phyloP scores from a whole-genome alignment of 345 rosid species.

The Acer campestre region DNA sequence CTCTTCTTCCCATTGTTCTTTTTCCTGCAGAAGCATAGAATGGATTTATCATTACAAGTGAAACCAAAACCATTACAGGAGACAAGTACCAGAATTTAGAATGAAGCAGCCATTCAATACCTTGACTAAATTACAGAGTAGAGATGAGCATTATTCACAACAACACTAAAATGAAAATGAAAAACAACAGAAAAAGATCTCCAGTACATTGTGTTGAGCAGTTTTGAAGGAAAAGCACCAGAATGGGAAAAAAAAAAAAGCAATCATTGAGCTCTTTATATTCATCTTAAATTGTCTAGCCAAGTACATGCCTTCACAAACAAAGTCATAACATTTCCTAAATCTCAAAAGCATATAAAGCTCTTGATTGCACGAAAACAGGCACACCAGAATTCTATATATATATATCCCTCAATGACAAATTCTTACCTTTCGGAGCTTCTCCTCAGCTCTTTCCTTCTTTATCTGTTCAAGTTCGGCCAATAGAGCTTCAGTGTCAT shows the following conservation, averaged over 20 bases:
- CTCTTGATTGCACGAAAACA: neutral
- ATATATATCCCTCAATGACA: slow-evolving; percentile 1
- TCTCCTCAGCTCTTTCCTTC: slow-evolving; percentile 95
- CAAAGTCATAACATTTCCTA: neutral
- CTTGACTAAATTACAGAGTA: neutral
- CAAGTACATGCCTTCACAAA: neutral
- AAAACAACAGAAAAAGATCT: neutral
- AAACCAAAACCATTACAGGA: neutral
- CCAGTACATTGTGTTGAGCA: neutral
- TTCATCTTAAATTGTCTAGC: neutral
- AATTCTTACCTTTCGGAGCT: slow-evolving; percentile 64
- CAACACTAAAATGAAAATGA: neutral
- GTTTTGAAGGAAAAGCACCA: neutral
- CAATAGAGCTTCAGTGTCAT: slow-evolving; percentile 86
- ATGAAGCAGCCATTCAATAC: neutral
- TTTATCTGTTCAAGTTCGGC: slow-evolving; percentile 95
- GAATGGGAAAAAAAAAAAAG: neutral
- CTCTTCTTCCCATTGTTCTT: slow-evolving; percentile 72
- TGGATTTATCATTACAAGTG: neutral
- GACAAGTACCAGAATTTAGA: neutral
- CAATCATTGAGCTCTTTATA: neutral
- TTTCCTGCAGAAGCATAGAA: slow-evolving; percentile 51
- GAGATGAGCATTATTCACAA: neutral
- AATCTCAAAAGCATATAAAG: slow-evolving; percentile 8
- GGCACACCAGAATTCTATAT: neutral